phyloP scores from a whole-genome alignment of 108 stramenopile genomes.

The Pseudonitzschia multistriata region DNA sequence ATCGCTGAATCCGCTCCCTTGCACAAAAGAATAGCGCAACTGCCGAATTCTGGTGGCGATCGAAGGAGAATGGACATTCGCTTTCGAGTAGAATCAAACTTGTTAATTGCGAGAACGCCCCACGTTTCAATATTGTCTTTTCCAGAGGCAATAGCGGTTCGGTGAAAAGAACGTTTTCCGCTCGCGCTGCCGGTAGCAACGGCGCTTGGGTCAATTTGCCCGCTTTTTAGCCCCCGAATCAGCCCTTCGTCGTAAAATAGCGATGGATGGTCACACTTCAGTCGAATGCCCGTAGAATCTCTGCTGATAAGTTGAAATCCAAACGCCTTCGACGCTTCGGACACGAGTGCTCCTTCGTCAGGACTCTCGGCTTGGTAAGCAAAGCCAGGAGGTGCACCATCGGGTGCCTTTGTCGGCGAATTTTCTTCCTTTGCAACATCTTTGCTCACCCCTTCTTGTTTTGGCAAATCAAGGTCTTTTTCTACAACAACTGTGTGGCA shows the following conservation, averaged over 20 bases:
- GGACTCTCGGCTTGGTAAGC: conserved; percentile 91
- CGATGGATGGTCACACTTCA: conserved; percentile 64
- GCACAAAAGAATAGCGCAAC: conserved; percentile 73
- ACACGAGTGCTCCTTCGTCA: conserved; percentile 89
- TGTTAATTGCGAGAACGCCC: conserved; percentile 88
- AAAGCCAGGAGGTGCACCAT: conserved; percentile 78
- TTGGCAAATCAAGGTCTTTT: conserved; percentile 61
- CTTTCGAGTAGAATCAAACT: conserved; percentile 93
- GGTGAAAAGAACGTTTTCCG: conserved; percentile 22
- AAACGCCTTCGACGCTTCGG: conserved; percentile 69
- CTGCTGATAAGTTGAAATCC: conserved; percentile 83
- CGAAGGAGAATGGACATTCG: conserved; percentile 93
- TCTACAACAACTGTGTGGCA: conserved; percentile 94
- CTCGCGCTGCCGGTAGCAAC: conserved; percentile 60
- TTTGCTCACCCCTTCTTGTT: conserved; percentile 13
- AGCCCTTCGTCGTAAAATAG: conserved; percentile 48
- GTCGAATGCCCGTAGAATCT: conserved; percentile 65
- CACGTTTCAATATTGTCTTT: conserved; percentile 54
- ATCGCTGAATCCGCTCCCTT: conserved; percentile 95
- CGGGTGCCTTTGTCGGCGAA: conserved; percentile 38
- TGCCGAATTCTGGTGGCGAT: conserved; percentile 72
- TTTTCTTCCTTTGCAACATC: conserved; percentile 6
- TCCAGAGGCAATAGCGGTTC: conserved; percentile 15
- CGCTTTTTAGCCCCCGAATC: conserved; percentile 52
- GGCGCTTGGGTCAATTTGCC: conserved; percentile 38